phyloP scores from a whole-genome alignment of 345 rosid species.

The Citrus sinensis region DNA sequence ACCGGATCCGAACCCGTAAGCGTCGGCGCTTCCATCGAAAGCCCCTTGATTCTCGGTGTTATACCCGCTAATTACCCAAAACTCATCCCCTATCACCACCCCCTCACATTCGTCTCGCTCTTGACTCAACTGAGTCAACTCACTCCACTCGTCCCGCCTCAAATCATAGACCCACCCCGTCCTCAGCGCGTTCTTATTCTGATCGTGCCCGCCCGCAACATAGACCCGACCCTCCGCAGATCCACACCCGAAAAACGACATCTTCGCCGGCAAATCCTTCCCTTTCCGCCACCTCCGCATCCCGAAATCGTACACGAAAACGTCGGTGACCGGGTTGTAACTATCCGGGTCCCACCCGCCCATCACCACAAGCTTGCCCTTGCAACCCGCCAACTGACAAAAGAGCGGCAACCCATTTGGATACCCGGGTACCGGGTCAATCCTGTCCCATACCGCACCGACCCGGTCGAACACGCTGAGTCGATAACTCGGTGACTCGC shows the following conservation, averaged over 20 bases:
- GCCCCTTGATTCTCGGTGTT: conserved; percentile 52
- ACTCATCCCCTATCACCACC: conserved; percentile 42
- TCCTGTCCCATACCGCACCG: conserved; percentile 36
- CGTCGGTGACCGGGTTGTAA: conserved; percentile 48
- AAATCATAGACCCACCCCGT: conserved; percentile 59
- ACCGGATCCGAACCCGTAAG: conserved; percentile 27
- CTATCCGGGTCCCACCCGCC: conserved; percentile 70
- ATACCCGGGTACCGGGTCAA: conserved; percentile 39
- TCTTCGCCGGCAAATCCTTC: conserved; percentile 50
- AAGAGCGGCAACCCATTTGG: conserved; percentile 60
- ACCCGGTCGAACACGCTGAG: conserved; percentile 43
- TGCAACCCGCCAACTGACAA: conserved; percentile 51
- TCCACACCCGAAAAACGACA: conserved; percentile 60
- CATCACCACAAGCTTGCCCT: conserved; percentile 55
- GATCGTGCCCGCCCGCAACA: conserved; percentile 69
- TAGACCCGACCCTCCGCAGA: conserved; percentile 29
- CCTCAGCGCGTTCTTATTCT: conserved; percentile 61
- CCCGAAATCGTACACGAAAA: conserved; percentile 50
- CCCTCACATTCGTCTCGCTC: conserved; percentile 76
- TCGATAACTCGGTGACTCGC: conserved; percentile 31
- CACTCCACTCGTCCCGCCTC: conserved; percentile 50
- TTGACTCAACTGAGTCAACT: conserved; percentile 45
- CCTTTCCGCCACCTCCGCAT: conserved; percentile 45
- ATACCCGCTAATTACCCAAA: conserved; percentile 73
- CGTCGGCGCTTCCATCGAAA: conserved; percentile 54